Percentiles rank a stretch among this genome's conserved stretches.
These are phyloP conservation scores for Glycyrrhiza uralensis DNA, from an alignment of 306 rosid genomes.

Conservation along the genomic window DNA sequence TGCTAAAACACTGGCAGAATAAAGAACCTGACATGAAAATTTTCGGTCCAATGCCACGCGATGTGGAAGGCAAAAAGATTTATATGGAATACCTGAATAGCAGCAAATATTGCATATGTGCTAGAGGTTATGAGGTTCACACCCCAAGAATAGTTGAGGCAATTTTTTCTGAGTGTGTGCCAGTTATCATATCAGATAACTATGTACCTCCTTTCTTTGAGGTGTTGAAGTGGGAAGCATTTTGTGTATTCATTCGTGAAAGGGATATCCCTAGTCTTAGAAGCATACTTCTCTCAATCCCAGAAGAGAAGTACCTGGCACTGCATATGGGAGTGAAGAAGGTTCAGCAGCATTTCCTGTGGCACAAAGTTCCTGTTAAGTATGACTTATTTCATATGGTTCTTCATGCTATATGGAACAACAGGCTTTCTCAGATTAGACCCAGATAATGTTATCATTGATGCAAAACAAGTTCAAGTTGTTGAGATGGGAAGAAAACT, in stretches of 20 bases:
- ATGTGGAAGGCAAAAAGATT: constrained; percentile 54
- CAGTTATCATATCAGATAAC: constrained; percentile 40
- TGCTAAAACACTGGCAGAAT: constrained; percentile 70
- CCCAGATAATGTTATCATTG: constrained; percentile 8
- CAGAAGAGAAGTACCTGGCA: constrained; percentile 55
- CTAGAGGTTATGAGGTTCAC: constrained; percentile 85
- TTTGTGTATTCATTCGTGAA: constrained; percentile 36
- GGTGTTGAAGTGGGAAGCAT: constrained; percentile 38
- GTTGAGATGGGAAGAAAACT: not conserved
- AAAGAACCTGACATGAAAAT: constrained; percentile 74
- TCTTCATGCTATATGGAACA: constrained; percentile 77
- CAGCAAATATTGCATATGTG: constrained; percentile 84
- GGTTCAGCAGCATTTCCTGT: constrained; percentile 66
- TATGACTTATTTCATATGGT: constrained; percentile 78
- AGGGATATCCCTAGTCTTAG: constrained; percentile 60
- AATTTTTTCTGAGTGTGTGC: constrained; percentile 51
- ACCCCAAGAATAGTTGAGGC: constrained; percentile 77
- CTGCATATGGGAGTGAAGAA: constrained; percentile 55
- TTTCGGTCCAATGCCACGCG: constrained; percentile 73
- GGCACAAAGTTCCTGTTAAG: constrained; percentile 60
- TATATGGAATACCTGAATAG: constrained; percentile 76
- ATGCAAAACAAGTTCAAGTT: not conserved
- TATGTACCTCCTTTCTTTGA: constrained; percentile 44
- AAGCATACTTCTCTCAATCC: constrained; percentile 63
- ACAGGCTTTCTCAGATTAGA: constrained; percentile 53